Base-by-base conservation (phyloP, 2,329 filamentous ascomycete genomes). In the Aureobasidium uvarum region DNA sequence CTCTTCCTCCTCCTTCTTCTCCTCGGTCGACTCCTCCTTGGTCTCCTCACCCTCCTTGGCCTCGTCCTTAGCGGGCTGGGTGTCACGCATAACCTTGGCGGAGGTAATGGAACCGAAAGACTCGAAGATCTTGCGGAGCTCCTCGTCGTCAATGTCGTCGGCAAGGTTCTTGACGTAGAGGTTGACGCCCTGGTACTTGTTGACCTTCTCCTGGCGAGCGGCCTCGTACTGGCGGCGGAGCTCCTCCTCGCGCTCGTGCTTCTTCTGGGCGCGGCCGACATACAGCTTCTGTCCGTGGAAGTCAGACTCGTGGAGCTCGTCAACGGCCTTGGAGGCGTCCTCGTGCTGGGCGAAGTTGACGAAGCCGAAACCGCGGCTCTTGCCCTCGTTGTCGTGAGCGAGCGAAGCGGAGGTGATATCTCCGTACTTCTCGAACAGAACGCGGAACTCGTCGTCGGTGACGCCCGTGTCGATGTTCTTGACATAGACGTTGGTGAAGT, bases 401-500 rank as follows among this genome's bases (percentile, higher is more conserved):
- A 99, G 87, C 60, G 94, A 96, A 51, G 95, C 93, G 66, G 95
- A 99, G 68, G 95, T 98, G 72, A 99, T 95, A 66, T 96, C 89
- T 72, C 95, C 95, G 75, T 87, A 96, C 80, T 88, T 88, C 84
- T 95, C 91, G 74, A 99, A 98, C 59, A 98, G 84, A 68, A 89
- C 85, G 73, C 92, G 92, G 87, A 99, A 98, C 77, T 98, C 90
- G 10, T 98, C 93, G 68, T 99, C 95, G 67, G 87, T 89, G 69
- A 89, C 91, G 56, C 97, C 94, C 41, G 82, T 75, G 74, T 88
- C 86, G 73, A 99, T 89, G 84, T 99, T 99, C 89, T 99, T 99
- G 83, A 99, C 91, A 83, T 99, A 99, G 80, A 99, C 89, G 80
- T 99, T 99, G 84, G 95, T 99, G 86, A 96, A 99, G 86, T 99